These are phyloP conservation scores for Coniophora puteana DNA, from an alignment of 1,284 basidiomycete species.

Conservation along the genomic window DNA sequence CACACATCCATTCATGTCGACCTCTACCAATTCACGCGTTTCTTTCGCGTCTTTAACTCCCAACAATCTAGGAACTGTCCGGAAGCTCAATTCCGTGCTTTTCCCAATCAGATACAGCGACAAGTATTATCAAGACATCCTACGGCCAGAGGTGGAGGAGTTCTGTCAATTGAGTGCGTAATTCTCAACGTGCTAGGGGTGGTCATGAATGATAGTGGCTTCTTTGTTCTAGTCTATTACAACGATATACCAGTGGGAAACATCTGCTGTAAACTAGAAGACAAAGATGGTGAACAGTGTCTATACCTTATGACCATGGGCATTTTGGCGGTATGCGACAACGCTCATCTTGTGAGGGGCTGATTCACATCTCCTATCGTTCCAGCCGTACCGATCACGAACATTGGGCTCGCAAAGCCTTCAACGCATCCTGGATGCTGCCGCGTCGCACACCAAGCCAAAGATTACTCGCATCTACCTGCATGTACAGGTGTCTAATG, in stretches of 20 bases:
- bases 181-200: conserved; percentile 9
- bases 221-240: conserved; percentile 60
- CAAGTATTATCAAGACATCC: conserved; percentile 74
- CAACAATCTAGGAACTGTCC: conserved; percentile 79
- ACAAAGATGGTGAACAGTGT: conserved; percentile 49
- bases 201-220: conserved; percentile 8
- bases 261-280: conserved; percentile 76
- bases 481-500: conserved; percentile 76
- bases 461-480: conserved; percentile 69
- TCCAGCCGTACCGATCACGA: conserved; percentile 74
- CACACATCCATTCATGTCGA: too few relatives aligned
- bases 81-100: conserved; percentile 75
- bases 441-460: conserved; percentile 50
- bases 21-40: conserved; percentile 40
- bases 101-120: conserved; percentile 82
- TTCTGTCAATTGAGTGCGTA: conserved; percentile 75
- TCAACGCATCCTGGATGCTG: conserved; percentile 59
- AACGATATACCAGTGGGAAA: conserved; percentile 84
- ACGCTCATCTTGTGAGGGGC: conserved; percentile 10
- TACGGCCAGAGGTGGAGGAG: conserved; percentile 66
- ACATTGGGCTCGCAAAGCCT: conserved; percentile 67
- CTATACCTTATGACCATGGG: conserved; percentile 86
- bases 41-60: conserved; percentile 70
- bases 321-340: conserved; percentile 65
- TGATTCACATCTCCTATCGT: conserved; percentile 14